Evolutionary conservation across 2,329 filamentous ascomycete genomes (phyloP).

Genomic region (Paecilomyces dactylethromorphus): DNA sequence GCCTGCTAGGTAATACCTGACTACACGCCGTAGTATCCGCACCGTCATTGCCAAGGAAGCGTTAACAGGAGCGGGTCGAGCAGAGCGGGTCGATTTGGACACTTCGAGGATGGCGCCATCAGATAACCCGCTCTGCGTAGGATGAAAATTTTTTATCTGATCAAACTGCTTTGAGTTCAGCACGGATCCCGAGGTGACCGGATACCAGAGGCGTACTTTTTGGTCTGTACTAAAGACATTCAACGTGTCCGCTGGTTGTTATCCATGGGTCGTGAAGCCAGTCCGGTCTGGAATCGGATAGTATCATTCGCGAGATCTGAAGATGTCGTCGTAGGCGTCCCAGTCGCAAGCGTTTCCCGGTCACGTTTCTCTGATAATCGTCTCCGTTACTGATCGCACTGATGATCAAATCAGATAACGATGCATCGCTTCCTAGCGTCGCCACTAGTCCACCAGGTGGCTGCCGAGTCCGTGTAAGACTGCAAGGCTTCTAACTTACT

Average conservation of each 20-base stretch:
- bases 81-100: slow-evolving; percentile 7
- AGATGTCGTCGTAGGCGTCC: not conserved
- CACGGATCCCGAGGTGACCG: not conserved
- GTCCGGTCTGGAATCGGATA: not conserved
- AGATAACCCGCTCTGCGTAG: slow-evolving; percentile 8
- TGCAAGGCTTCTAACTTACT: not conserved
- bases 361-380: not conserved
- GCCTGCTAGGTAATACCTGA: no score
- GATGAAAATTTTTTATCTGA: slow-evolving; percentile 12
- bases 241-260: not conserved
- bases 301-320: not conserved
- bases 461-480: no score
- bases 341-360: not conserved
- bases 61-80: not conserved
- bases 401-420: not conserved
- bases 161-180: not conserved
- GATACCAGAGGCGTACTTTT: no score
- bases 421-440: not conserved
- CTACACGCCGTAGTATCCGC: not conserved
- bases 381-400: not conserved
- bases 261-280: not conserved
- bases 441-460: not conserved
- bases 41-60: not conserved
- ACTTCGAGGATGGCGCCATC: slow-evolving; percentile 9
- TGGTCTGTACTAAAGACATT: no score